Conservation (phyloP, 345 rosid genomes). For the Linum usitatissimum region DNA sequence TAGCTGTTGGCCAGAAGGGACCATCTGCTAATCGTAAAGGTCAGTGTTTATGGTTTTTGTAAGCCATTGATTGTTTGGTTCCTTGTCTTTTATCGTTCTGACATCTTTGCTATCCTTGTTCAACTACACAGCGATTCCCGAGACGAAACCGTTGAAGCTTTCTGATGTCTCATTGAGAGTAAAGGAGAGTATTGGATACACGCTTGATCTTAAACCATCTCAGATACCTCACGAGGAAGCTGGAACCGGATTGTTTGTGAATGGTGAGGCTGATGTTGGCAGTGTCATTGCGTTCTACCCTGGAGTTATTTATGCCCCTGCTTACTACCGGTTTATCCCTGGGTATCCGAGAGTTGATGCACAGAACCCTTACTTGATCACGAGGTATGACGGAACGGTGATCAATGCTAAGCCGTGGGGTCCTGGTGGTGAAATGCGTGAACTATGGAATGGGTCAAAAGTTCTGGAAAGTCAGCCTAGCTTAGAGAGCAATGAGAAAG, state of each 20-base stretch:
- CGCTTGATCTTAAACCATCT: conserved; percentile 53
- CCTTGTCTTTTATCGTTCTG: conserved; percentile 9
- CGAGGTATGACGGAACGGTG: conserved; percentile 68
- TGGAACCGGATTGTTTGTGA: conserved; percentile 62
- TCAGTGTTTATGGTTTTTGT: conserved; percentile 23
- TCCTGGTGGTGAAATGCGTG: conserved; percentile 49
- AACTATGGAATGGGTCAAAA: conserved; percentile 44
- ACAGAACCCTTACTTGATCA: conserved; percentile 62
- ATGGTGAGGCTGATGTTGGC: conserved; percentile 74
- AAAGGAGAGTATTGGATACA: conserved; percentile 58
- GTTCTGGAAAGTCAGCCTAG: conserved; percentile 22
- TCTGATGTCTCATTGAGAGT: conserved; percentile 45
- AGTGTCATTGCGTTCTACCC: conserved; percentile 76
- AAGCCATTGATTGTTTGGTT: not conserved
- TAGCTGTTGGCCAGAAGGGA: conserved; percentile 50
- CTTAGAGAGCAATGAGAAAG: conserved; percentile 22
- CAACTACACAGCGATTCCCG: conserved; percentile 65
- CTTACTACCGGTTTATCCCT: conserved; percentile 65
- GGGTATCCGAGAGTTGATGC: conserved; percentile 66
- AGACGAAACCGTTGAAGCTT: conserved; percentile 47
- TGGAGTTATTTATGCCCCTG: conserved; percentile 65
- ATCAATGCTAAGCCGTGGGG: conserved; percentile 91
- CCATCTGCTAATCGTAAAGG: conserved; percentile 27
- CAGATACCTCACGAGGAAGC: conserved; percentile 63
- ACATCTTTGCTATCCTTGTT: conserved; percentile 33